Evolutionary conservation across 345 rosid species (phyloP), one percentile per base, ranked within the genome.

Genomic region (Adansonia digitata): DNA sequence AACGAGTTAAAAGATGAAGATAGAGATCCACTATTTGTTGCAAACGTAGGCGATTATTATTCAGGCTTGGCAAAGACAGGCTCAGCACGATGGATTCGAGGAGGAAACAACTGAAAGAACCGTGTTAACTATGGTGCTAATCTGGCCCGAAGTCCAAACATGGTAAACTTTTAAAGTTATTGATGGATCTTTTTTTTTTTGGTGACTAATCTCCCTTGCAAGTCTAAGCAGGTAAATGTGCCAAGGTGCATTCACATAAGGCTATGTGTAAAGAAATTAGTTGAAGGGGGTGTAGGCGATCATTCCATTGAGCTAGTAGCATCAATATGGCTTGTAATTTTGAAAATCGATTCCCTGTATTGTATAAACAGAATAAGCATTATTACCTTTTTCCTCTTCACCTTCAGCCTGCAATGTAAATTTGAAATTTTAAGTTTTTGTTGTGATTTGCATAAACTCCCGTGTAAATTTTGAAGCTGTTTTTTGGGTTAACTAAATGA

Each of bases 11-110:
- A 42, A 60, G 60, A 72, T 0, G 89, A 88, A 76, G 94, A 90
- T 61, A 82, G 96, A 81, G 98, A 95, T 84, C 98, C 98, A 8
- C 82, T 95, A 27, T 95, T 93, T 72, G 99, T 95, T 29, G 99
- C 96, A 65, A 92, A 94, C 62, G 94, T 94, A 8, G 97, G 97
- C 42, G 97, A 89, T 83, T 88, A 87, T 78, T 85, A 86, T 75
- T 84, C 96, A 0, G 86, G 96, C 53, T 69, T 89, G 78, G 78
- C 92, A 26, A 90, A 78, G 79, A 76, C 93, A 40, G 86, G 89
- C 26, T 90, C 93, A 20, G 65, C 87, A 62, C 81, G 92, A 69
- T 88, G 82, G 87, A 73, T 90, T 48, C 91, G 84, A 43, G 85
- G 90, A 68, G 82, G 85, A 72, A 81, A 77, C 77, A 85, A 84